phyloP scores from a whole-genome alignment of 176 grass and related monocot genomes.

The Cenchrus americanus region DNA sequence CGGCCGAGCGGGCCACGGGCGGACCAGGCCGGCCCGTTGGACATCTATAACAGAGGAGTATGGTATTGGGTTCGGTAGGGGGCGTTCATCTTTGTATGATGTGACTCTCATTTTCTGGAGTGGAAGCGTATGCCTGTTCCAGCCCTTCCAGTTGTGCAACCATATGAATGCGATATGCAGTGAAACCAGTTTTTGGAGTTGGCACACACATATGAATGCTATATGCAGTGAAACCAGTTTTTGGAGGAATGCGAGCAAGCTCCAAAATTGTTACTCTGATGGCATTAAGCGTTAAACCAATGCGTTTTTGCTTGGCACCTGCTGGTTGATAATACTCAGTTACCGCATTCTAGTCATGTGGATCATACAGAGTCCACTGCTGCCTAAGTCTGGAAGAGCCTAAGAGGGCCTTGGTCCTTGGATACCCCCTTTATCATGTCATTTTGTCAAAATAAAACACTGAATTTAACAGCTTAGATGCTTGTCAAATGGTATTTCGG shows the following conservation, averaged over 20 bases:
- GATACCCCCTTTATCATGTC: neutral
- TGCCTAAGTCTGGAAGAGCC: neutral
- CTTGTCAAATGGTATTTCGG: neutral
- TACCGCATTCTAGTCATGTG: neutral
- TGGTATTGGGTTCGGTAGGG: neutral
- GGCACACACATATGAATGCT: neutral
- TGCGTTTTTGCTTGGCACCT: neutral
- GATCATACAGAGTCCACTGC: neutral
- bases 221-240: neutral
- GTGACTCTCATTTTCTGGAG: neutral
- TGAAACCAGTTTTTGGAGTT: too few species aligned
- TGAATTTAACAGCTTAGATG: neutral
- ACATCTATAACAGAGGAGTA: too few species aligned
- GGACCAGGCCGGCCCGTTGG: too few species aligned
- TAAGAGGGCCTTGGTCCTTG: neutral
- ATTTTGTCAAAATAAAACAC: neutral
- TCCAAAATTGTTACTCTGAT: neutral
- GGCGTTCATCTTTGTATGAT: neutral
- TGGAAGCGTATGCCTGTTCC: neutral
- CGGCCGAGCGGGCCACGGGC: too few species aligned
- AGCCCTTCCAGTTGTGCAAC: neutral
- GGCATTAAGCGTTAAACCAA: neutral
- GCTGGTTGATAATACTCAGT: neutral
- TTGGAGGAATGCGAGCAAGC: neutral
- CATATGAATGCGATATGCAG: too few species aligned